Base-by-base conservation (phyloP, 2,329 filamentous ascomycete species). In the Fusarium sp. region DNA sequence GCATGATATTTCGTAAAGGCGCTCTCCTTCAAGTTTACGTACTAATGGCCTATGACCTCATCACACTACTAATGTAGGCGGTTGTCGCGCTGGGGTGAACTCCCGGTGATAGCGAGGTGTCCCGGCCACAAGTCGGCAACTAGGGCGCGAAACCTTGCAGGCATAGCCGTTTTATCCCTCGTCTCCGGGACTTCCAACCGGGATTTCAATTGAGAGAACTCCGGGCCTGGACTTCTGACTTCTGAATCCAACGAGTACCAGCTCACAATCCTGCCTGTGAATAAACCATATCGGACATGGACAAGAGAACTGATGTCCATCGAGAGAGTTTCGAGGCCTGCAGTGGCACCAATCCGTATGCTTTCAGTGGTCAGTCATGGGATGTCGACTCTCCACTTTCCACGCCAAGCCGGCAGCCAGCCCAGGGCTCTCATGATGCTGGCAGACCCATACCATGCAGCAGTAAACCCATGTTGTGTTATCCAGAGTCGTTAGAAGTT, bases 71-170 rank as follows among this genome's bases (percentile, higher is more conserved):
- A 8, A 53, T 13, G 35, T 35, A 38, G 42, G 71, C 69, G 75
- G 67, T 63, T 76, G 73, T 68, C 61, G 76, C 68, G 72, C 64
- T 66, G 63, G 59, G 62, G 37, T 54, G 60, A 32, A 64, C 46
- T 54, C 38, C 47, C 43, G 59, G 63, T 59, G 64, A 69, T 66
- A 58, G 63, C 68, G 62, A 72, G 69, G 66, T 47, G 63, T 56
- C 59, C 65, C 73, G 74, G 71, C 60, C 60, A 72, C 73, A 75
- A 69, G 67, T 77, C 71, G 75, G 75, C 73, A 76, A 75, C 49
- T 63, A 53, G 52, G 57, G 56, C 57, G 63, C 67, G 64, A 74
- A 69, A 71, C 64, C 70, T 75, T 74, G 62, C 53, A 72, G 64
- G 33, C 50, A 52, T 69, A 46, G 58, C 43, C 53, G 35, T 65